These are phyloP conservation scores for Pittosporum tobira DNA, from an alignment of 129 eudicot species.

Conservation along the genomic window DNA sequence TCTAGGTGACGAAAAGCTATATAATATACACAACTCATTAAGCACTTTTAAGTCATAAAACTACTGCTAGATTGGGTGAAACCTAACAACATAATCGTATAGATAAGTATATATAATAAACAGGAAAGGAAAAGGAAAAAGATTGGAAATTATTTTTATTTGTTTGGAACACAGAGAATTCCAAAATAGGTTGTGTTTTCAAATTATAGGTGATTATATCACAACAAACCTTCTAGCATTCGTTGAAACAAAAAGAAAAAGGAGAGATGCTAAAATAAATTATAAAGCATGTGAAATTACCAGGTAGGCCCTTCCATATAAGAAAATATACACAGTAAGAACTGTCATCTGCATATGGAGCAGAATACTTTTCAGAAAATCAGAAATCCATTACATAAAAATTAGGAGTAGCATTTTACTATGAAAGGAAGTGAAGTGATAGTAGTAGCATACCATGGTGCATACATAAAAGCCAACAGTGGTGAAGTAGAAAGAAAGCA, in stretches of 20 bases:
- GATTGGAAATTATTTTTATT: no score
- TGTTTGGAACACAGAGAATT: no score
- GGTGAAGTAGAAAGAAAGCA: constrained; percentile 90
- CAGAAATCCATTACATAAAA: neutral
- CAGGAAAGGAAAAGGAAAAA: no score
- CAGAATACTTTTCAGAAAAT: constrained; percentile 15
- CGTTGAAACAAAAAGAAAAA: neutral
- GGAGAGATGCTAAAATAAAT: neutral
- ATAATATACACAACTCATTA: no score
- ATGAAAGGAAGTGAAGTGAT: neutral
- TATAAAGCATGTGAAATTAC: constrained; percentile 24
- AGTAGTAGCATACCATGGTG: constrained; percentile 63
- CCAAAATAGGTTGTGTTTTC: no score
- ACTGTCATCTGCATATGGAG: constrained; percentile 87
- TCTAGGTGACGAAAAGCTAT: no score
- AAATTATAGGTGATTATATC: neutral
- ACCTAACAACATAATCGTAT: neutral
- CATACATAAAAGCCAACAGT: constrained; percentile 92
- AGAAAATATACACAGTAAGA: constrained; percentile 74
- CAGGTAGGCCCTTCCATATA: constrained; percentile 93
- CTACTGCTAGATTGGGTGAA: neutral
- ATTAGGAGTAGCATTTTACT: neutral
- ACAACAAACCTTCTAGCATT: neutral
- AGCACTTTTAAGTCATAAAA: neutral
- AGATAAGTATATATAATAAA: no score